A percentile compares a stretch with the other conserved stretches of the same genome.
phyloP scores from a whole-genome alignment of 2,329 filamentous ascomycete species.

The Fusarium phyllophilum region DNA sequence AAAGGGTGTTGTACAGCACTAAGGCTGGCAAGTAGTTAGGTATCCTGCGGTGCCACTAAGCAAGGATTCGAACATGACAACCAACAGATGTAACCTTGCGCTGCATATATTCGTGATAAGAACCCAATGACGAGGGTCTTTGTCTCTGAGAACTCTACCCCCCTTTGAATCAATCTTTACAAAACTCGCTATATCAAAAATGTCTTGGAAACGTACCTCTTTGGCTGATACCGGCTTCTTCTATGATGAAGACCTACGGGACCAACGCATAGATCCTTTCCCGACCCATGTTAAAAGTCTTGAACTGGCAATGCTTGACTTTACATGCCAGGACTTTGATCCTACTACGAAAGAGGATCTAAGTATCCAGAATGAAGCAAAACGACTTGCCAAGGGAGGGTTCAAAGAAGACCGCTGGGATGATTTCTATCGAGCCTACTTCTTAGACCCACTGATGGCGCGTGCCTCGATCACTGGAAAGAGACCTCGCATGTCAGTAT shows the following conservation, averaged over 20 bases:
- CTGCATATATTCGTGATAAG: not conserved
- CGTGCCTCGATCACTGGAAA: accelerated
- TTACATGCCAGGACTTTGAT: not conserved
- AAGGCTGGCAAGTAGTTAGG: not conserved
- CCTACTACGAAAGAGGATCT: not conserved
- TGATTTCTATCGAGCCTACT: accelerated
- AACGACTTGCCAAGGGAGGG: not conserved
- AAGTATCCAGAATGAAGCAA: too few relatives aligned
- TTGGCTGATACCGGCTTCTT: not conserved
- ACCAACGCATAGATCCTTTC: accelerated
- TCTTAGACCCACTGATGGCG: not conserved
- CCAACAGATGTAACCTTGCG: not conserved
- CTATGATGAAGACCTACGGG: not conserved
- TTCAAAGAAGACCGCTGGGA: not conserved
- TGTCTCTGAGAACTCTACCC: accelerated
- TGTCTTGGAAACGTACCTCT: not conserved
- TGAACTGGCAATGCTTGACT: not conserved
- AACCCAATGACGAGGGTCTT: accelerated
- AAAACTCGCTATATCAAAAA: accelerated
- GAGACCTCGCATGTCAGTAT: not conserved
- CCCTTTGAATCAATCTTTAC: too few relatives aligned
- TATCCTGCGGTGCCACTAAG: not conserved
- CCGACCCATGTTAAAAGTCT: not conserved
- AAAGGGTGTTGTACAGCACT: accelerated
- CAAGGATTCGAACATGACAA: not conserved